Percentiles rank a stretch among this genome's conserved stretches.
Evolutionary conservation across 768 basidiomycete species (phyloP).

Genomic region (Pluteus cervinus): DNA sequence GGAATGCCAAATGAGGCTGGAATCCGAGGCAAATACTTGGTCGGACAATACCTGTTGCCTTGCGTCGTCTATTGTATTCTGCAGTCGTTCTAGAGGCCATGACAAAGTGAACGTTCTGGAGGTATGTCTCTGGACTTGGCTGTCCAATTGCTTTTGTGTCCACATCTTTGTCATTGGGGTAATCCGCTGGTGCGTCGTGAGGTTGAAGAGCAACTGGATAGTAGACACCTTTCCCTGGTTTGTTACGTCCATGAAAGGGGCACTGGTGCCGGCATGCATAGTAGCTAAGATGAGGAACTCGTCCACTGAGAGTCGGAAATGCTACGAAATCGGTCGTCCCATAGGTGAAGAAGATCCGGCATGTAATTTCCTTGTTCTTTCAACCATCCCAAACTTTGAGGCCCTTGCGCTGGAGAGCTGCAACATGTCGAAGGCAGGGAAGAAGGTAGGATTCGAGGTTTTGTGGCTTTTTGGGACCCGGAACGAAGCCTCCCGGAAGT

Average conservation of each 20-base stretch:
- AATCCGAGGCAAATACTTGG: slow-evolving; percentile 3
- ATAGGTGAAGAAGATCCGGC: slow-evolving; percentile 2
- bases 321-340: slow-evolving; percentile 1
- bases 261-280: neutral
- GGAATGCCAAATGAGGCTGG: slow-evolving; percentile 1
- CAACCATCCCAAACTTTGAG: slow-evolving; percentile 17
- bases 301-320: slow-evolving; percentile 1
- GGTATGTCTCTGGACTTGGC: slow-evolving; percentile 9
- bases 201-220: slow-evolving; percentile 2
- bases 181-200: neutral
- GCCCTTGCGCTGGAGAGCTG: slow-evolving; percentile 19
- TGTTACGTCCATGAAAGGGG: neutral
- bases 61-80: slow-evolving; percentile 14
- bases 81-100: slow-evolving; percentile 10
- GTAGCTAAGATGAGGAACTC: neutral
- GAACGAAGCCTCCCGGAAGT: slow-evolving; percentile 27
- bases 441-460: slow-evolving; percentile 27
- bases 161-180: no score
- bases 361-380: neutral
- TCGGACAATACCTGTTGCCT: slow-evolving; percentile 6
- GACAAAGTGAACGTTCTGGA: slow-evolving; percentile 6
- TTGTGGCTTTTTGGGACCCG: slow-evolving; percentile 31
- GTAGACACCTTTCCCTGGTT: neutral
- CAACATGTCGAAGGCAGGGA: slow-evolving; percentile 26
- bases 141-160: neutral